These are phyloP conservation scores for Penicillium verrucosum DNA, from an alignment of 2,329 filamentous ascomycete genomes.

Conservation along the genomic window DNA sequence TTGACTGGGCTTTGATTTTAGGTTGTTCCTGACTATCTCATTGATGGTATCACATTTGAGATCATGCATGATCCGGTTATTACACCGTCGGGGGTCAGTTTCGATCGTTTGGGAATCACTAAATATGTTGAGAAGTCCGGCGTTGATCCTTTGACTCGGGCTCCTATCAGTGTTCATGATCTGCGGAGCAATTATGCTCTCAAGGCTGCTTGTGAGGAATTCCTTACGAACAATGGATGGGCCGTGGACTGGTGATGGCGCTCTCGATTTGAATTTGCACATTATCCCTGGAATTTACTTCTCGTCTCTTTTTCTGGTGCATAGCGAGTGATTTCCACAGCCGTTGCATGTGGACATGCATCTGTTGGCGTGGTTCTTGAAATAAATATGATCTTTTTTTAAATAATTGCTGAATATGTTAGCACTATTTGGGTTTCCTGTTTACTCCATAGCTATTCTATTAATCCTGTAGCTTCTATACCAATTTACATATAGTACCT, in stretches of 20 bases:
- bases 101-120: slow-evolving; percentile 79
- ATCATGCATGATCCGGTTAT: slow-evolving; percentile 53
- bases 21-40: slow-evolving; percentile 49
- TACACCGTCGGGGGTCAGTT: slow-evolving; percentile 78
- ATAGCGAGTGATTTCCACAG: slow-evolving; percentile 15
- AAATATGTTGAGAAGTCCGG: slow-evolving; percentile 75
- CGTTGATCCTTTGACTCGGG: slow-evolving; percentile 80
- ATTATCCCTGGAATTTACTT: not conserved
- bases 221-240: slow-evolving; percentile 83
- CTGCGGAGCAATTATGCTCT: slow-evolving; percentile 78
- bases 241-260: slow-evolving; percentile 74
- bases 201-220: slow-evolving; percentile 79
- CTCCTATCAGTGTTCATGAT: slow-evolving; percentile 65
- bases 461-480: no score
- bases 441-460: not conserved
- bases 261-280: not conserved
- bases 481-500: no score
- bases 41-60: slow-evolving; percentile 50
- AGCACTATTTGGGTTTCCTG: not conserved
- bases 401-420: not conserved
- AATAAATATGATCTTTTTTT: not conserved
- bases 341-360: not conserved
- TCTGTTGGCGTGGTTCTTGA: not conserved
- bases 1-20: slow-evolving; percentile 19
- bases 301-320: slow-evolving; percentile 7